Conservation (phyloP, 2,329 filamentous ascomycete species). For the Verticillium nonalfalfae region DNA sequence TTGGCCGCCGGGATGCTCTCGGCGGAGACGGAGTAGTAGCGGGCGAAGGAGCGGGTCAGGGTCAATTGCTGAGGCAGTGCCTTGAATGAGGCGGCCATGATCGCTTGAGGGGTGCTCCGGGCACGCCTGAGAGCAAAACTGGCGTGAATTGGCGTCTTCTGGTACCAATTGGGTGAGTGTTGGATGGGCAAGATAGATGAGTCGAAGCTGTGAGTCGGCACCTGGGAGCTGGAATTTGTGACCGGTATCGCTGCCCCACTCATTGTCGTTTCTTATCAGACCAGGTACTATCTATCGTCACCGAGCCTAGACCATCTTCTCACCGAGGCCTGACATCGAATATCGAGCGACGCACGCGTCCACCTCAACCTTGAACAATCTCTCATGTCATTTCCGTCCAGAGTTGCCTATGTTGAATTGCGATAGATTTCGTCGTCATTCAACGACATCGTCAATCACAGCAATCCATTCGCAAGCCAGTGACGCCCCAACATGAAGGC, state of each 20-base stretch:
- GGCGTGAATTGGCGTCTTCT: neutral
- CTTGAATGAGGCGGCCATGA: constrained; percentile 10
- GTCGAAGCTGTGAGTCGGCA: neutral
- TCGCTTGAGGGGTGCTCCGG: neutral
- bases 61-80: constrained; percentile 10
- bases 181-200: neutral
- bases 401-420: too few species aligned
- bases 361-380: too few species aligned
- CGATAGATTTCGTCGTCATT: too few species aligned
- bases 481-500: too few species aligned
- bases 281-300: neutral
- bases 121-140: neutral
- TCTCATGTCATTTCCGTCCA: too few species aligned
- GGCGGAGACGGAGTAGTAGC: constrained; percentile 53
- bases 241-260: neutral
- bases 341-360: too few species aligned
- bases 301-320: neutral
- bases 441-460: too few species aligned
- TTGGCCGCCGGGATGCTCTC: constrained; percentile 69
- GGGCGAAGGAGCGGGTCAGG: constrained; percentile 16
- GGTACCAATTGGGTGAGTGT: neutral
- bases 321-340: neutral
- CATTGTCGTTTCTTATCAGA: neutral
- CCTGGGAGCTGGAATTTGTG: neutral
- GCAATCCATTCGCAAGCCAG: too few species aligned